These are phyloP conservation scores for Pseudogymnoascus pannorum DNA, from an alignment of 2,329 filamentous ascomycete species.

Conservation along the genomic window DNA sequence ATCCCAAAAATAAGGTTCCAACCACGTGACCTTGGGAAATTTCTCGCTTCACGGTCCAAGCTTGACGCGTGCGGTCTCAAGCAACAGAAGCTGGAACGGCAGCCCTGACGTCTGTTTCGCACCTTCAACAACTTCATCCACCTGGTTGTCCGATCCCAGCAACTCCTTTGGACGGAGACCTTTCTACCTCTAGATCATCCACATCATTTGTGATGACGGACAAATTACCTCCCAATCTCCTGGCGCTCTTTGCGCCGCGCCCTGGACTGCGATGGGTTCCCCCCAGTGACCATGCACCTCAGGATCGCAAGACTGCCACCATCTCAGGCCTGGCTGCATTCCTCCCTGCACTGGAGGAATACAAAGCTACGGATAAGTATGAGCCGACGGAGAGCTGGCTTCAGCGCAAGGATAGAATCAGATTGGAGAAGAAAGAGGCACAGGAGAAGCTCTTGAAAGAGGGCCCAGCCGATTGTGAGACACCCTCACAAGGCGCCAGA, in stretches of 20 bases:
- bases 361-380: slow-evolving; percentile 71
- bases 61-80: neutral
- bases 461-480: slow-evolving; percentile 24
- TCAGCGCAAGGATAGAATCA: slow-evolving; percentile 75
- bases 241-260: slow-evolving; percentile 90
- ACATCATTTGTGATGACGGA: slow-evolving; percentile 65
- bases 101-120: neutral
- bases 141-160: neutral
- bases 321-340: slow-evolving; percentile 70
- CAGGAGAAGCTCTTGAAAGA: slow-evolving; percentile 44
- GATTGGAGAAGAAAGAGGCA: slow-evolving; percentile 67
- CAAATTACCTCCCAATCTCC: slow-evolving; percentile 85
- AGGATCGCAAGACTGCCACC: slow-evolving; percentile 67
- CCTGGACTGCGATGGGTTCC: slow-evolving; percentile 86
- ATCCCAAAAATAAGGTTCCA: neutral
- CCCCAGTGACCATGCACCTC: slow-evolving; percentile 73
- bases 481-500: neutral
- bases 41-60: slow-evolving; percentile 6
- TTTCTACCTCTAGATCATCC: neutral
- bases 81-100: neutral
- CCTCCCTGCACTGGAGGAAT: slow-evolving; percentile 65
- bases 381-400: slow-evolving; percentile 88
- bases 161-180: neutral
- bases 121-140: neutral
- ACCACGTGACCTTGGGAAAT: neutral